Base-by-base conservation (phyloP, 2,329 filamentous ascomycete genomes). In the Aspergillus flavus region DNA sequence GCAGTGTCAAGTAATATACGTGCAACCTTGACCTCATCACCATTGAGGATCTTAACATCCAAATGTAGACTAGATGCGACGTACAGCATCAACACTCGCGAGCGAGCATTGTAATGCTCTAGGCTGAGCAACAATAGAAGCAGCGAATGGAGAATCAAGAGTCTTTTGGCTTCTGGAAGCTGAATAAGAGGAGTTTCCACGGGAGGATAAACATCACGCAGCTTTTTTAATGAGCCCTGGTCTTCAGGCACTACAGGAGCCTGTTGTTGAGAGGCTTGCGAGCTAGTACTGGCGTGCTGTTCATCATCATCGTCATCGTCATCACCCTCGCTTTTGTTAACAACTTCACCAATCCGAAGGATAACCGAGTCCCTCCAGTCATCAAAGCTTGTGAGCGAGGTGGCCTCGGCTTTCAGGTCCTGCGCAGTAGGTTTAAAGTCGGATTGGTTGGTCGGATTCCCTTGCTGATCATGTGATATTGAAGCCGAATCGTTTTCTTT, bases 311-410 rank as follows among this genome's bases (percentile, higher is more conserved):
- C 83, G 14, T 82, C 30, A 39, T 39, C 12, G 14, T 74, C 66
- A 12, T 72, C 65, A 19, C 71, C 83, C 58, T 80, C 83, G 12
- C 82, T 76, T 46, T 74, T 73, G 48, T 85, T 83, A 21, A 93
- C 84, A 41, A 93, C 85, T 68, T 95, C 90, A 21, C 88, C 86
- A 28, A 96, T 81, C 16, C 93, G 86, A 61, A 87, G 84, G 46
- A 92, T 80, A 11, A 97, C 86, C 14, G 83, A 82, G 6, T 87
- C 84, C 70, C 92, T 87, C 94, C 94, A 98, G 67, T 92, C 90
- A 62, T 91, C 88, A 73, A 94, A 96, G 73, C 90, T 88, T 7
- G 84, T 80, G 6, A 96, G 75, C 1, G 89, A 85, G 59, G 90
- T 88, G 66, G 86, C 64, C 61, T 75, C 73, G 6, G 87, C 79